Percentiles rank a stretch among this genome's conserved stretches.
Conservation (phyloP, 1,139 yeast species). For the Hansenula anomala region DNA sequence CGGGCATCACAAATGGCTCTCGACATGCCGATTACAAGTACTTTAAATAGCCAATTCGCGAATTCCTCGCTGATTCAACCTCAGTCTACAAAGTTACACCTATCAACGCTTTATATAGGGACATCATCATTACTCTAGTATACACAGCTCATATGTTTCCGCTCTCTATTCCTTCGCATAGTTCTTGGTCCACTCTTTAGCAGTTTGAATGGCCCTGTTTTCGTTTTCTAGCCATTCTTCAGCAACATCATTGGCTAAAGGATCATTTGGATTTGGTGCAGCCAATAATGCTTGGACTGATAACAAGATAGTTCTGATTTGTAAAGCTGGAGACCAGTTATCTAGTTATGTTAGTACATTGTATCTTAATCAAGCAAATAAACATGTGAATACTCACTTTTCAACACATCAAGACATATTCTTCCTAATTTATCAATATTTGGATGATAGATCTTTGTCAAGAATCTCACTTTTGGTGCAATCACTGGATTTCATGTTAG, state of each 20-base stretch:
- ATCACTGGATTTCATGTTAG: constrained; percentile 45
- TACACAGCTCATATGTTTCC: not conserved
- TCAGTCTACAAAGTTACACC: too few relatives aligned
- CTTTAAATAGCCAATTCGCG: too few relatives aligned
- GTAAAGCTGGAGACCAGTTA: constrained; percentile 97
- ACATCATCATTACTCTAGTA: too few relatives aligned
- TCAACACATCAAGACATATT: constrained; percentile 90
- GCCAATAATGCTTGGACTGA: constrained; percentile 92
- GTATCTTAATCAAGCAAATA: too few relatives aligned
- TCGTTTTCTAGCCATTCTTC: constrained; percentile 93
- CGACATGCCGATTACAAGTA: too few relatives aligned
- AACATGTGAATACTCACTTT: constrained; percentile 52
- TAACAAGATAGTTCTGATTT: constrained; percentile 87
- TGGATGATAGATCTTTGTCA: constrained; percentile 94
- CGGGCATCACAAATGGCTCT: too few relatives aligned
- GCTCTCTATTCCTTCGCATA: constrained; percentile 39
- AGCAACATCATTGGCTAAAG: constrained; percentile 96
- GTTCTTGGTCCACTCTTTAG: constrained; percentile 79
- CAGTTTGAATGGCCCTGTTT: constrained; percentile 71
- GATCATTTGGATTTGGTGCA: constrained; percentile 98
- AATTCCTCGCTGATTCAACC: too few relatives aligned
- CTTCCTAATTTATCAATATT: constrained; percentile 94
- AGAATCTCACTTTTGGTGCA: constrained; percentile 89
- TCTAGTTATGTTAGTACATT: too few relatives aligned
- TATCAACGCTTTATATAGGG: too few relatives aligned